Conservation (phyloP, 495 filamentous ascomycete genomes). For the Aspergillus hancockii region DNA sequence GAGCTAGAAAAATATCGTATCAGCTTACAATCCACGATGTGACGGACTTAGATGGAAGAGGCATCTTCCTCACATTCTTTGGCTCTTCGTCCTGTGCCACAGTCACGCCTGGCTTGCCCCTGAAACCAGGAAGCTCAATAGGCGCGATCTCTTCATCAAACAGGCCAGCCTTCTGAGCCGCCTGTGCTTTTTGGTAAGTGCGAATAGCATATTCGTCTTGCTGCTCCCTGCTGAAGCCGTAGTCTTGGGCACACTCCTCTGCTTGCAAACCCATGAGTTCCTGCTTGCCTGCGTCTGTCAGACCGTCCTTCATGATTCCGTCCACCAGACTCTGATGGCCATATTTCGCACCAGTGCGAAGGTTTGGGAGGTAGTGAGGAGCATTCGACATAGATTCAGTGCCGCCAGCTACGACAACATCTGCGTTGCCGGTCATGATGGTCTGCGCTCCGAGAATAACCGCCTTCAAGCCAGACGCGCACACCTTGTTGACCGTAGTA, state of each 20-base stretch:
- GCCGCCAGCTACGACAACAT: constrained; percentile 87
- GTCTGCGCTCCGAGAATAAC: constrained; percentile 94
- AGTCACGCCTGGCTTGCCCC: constrained; percentile 82
- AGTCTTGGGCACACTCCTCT: constrained; percentile 88
- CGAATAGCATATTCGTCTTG: constrained; percentile 94
- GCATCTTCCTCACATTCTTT: constrained; percentile 65
- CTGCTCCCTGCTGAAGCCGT: constrained; percentile 74
- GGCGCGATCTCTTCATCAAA: constrained; percentile 88
- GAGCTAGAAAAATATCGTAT: constrained; percentile 50
- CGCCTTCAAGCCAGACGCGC: constrained; percentile 90
- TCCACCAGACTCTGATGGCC: constrained; percentile 85
- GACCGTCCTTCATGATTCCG: constrained; percentile 86
- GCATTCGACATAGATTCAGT: constrained; percentile 97
- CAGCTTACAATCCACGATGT: neutral
- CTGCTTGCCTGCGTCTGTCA: constrained; percentile 84
- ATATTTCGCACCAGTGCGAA: constrained; percentile 85
- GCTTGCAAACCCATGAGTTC: constrained; percentile 92
- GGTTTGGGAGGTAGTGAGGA: constrained; percentile 89
- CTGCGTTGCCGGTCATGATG: constrained; percentile 91
- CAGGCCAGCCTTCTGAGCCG: constrained; percentile 72
- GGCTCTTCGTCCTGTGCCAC: constrained; percentile 91
- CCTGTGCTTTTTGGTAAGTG: constrained; percentile 87
- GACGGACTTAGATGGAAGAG: neutral
- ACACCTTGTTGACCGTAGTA: constrained; percentile 98
- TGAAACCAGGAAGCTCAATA: constrained; percentile 80